A percentile compares a stretch with the other conserved stretches of the same genome.
Evolutionary conservation across 805 yeast species (phyloP).

Genomic region (Maudiozyma pseudohumilis): DNA sequence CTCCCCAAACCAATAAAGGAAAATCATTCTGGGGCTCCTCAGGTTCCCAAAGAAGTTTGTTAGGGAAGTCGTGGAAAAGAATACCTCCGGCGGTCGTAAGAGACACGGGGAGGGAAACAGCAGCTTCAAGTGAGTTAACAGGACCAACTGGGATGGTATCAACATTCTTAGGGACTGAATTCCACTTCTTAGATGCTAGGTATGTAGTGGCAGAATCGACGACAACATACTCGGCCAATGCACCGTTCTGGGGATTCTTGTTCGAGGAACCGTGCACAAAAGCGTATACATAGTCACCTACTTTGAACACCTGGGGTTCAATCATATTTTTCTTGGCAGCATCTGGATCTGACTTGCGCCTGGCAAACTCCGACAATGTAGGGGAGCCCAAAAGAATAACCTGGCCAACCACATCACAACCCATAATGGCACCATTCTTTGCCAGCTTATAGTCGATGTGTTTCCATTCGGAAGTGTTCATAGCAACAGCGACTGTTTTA

Average conservation of each 20-base stretch:
- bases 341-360: not conserved
- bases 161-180: not conserved
- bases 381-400: slow-evolving; percentile 41
- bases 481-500: slow-evolving; percentile 45
- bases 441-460: slow-evolving; percentile 37
- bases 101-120: slow-evolving; percentile 49
- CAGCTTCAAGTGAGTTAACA: slow-evolving; percentile 47
- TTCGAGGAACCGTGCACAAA: slow-evolving; percentile 44
- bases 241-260: slow-evolving; percentile 39
- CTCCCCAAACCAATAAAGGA: slow-evolving; percentile 51
- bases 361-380: slow-evolving; percentile 18
- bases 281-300: slow-evolving; percentile 50
- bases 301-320: slow-evolving; percentile 18
- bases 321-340: not conserved
- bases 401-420: slow-evolving; percentile 52
- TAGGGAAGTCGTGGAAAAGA: slow-evolving; percentile 22
- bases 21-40: slow-evolving; percentile 27
- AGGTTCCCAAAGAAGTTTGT: slow-evolving; percentile 20
- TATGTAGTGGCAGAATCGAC: slow-evolving; percentile 26
- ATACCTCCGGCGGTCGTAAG: slow-evolving; percentile 40
- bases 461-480: slow-evolving; percentile 66
- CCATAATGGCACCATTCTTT: slow-evolving; percentile 40
- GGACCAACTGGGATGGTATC: slow-evolving; percentile 19
- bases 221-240: slow-evolving; percentile 46
- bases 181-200: slow-evolving; percentile 13